Base-by-base conservation (phyloP, 1,284 basidiomycete genomes). In the Microbotryomycetes sp. region DNA sequence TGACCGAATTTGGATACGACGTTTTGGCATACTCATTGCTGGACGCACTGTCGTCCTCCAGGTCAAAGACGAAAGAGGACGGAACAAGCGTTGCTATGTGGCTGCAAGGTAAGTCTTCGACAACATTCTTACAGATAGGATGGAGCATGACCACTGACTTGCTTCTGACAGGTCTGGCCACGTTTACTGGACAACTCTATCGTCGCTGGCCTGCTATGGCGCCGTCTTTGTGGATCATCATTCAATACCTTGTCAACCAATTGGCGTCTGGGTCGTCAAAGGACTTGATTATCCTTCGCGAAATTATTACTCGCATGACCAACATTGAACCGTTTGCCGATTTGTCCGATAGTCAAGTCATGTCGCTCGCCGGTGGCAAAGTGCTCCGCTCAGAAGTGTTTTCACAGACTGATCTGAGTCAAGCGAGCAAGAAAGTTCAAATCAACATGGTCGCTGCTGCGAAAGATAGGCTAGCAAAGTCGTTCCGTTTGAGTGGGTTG, bases 291-390 rank as follows among this genome's bases (percentile, higher is more conserved):
- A 88, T 98, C 36, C 80, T 99, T 25, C 85, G 89, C 49, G 92
- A 97, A 73, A 79, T 99, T 56, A 89, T 98, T 60, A 88, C 86
- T 80, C 90, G 92, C 74, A 97, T 97, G 91, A 87, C 90, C 4
- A 92, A 89, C 4, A 90, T 97, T 65, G 88, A 97, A 72, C 89
- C 90, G 12, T 79, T 97, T 54, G 88, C 89, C 1, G 90, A 86
- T 74, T 79, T 97, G 49, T 89, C 91, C 1, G 89, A 96, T 66
- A 80, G 85, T 0, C 93, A 98, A 75, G 84, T 98, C 52, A 77
- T 82, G 32, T 89, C 90, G 1, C 91, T 96, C 82, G 88, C 89
- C 3, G 91, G 93, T 58, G 96, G 96, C 0, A 86, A 88, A 1
- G 81, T 85, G 36, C 81, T 99, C 63, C 85, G 91, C 47, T 86